A percentile compares a stretch with the other conserved stretches of the same genome.
Evolutionary conservation across 805 yeast species (phyloP).

Genomic region (Sugiyamaella marilandica): DNA sequence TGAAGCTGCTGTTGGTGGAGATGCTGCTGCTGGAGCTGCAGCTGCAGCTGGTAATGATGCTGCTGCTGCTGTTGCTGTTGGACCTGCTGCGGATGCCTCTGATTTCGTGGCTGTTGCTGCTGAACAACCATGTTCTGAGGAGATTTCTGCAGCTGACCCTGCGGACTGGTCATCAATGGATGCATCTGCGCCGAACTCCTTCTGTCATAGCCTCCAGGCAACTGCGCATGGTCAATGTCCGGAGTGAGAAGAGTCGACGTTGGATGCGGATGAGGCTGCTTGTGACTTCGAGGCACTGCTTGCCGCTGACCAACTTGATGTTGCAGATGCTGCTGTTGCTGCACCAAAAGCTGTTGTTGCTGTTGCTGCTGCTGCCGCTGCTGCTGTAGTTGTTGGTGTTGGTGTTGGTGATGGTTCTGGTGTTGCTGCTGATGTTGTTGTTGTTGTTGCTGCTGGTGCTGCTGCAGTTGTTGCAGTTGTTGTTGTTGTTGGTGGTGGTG

Average conservation of each 20-base stretch:
- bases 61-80: neutral
- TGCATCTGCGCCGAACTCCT: constrained; percentile 1
- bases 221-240: constrained; percentile 9
- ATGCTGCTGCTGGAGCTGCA: neutral
- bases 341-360: constrained; percentile 4
- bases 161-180: neutral
- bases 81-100: neutral
- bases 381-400: constrained; percentile 5
- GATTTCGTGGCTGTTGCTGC: neutral
- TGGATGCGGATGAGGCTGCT: constrained; percentile 2
- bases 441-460: constrained; percentile 1
- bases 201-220: neutral
- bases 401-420: neutral
- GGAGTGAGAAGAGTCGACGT: constrained; percentile 6
- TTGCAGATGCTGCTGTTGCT: constrained; percentile 2
- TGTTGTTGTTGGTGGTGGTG: neutral
- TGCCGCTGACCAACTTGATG: constrained; percentile 3
- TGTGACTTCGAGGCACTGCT: neutral
- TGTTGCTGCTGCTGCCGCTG: constrained; percentile 1
- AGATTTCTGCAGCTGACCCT: neutral
- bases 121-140: neutral
- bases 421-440: constrained; percentile 4
- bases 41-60: neutral
- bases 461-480: constrained; percentile 1
- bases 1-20: neutral